Evolutionary conservation across 306 rosid species (phyloP), one percentile per base, ranked within the genome.

Genomic region (Abrus precatorius): DNA sequence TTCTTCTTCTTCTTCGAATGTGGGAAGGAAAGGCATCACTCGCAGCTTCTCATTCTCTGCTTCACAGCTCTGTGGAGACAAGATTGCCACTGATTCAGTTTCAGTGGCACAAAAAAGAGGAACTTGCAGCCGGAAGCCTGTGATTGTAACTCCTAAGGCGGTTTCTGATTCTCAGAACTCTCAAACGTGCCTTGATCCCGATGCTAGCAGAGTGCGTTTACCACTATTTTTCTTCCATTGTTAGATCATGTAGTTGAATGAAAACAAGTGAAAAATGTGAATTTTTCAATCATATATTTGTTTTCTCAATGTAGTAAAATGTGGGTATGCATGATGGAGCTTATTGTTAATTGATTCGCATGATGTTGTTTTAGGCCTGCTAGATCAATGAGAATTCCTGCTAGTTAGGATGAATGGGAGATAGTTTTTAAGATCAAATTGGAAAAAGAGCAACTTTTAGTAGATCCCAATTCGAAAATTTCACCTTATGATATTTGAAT

Each of bases 151-250:
- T 48, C 98, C 99, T 0, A 93, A 77, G 60, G 99, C 99, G 0
- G 99, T 92, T 76, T 95, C 99, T 54, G 99, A 95, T 84, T 90
- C 99, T 1, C 91, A 86, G 77, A 93, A 91, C 78, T 95, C 98
- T 0, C 99, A 95, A 75, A 95, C 98, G 0, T 95, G 99, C 34
- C 98, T 95, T 54, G 99, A 95, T 86, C 99, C 99, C 6, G 99
- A 95, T 44, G 99, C 99, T 14, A 95, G 99, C 83, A 90, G 97
- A 53, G 99, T 93, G 6, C 54, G 96, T 82, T 13, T 45, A 34
- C n/a, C 1, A 20, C 34, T 3, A 27, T n/a, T 4, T 29, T 55
- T 4, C 9, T 40, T 64, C 62, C 34, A 20, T 7, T 81, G 6
- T 66, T 81, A 32, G 0, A 34, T 2, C 54, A 4, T 70, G 0